Base-by-base conservation (phyloP, 169 alveolate genomes). In the Eimeria acervulina region DNA sequence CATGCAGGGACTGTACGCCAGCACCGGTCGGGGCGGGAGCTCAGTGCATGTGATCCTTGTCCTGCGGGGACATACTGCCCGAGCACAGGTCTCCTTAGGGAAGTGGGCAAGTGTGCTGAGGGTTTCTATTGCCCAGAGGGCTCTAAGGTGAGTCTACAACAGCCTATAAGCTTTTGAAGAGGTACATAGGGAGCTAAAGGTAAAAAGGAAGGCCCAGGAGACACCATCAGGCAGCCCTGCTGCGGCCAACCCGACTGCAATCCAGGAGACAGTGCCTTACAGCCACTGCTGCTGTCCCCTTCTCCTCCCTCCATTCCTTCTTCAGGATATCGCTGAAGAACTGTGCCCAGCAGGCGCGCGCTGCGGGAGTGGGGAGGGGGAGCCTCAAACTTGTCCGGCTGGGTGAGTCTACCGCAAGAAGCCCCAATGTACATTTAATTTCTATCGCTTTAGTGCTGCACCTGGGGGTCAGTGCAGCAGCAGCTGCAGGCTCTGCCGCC, bases 71-170 rank as follows among this genome's bases (percentile, higher is more conserved):
- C 38, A 8, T 80, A 38, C 68, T 80, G 90, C 68, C 90, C 59
- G 2, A 44, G 42, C 17, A 5, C 90, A 13, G 90, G 90, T 47
- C 90, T 80, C 1, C 12, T 4, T 21, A 23, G 55, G 70, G 40
- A 40, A 0, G 63, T 68, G 33, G 90, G 90, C 38, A n/a, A 38
- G 13, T 80, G 90, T 19, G 31, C 38, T 8, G 63, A 38, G 68
- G 90, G 90, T 80, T 80, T 80, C 55, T 40, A 38, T 38, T 80
- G 90, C n/a, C 90, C 90, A 21, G 90, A 42, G 19, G 68, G 90
- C 68, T 80, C 90, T 5, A 80, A 4, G 63, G 90, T 80, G 90
- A 19, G 90, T 74, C 8, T 40, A 36, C 8, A 33, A 5, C 28
- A 59, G 68, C 68, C 5, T 15, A 5, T 59, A 1, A 0, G 68